Evolutionary conservation across 2,329 filamentous ascomycete species (phyloP).

Genomic region (Endothia cerciana): DNA sequence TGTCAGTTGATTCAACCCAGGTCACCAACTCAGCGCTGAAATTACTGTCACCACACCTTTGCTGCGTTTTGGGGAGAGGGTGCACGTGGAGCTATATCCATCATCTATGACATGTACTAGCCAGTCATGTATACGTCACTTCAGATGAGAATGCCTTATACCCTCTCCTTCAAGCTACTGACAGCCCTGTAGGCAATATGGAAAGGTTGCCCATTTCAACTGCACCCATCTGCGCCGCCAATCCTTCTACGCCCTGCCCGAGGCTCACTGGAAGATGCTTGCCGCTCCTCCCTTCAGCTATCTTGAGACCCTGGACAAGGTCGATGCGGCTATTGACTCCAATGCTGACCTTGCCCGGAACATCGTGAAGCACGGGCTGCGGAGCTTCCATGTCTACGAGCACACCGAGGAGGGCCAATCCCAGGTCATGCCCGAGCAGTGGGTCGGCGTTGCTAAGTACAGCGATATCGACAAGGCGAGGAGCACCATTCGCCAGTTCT

Average conservation of each 20-base stretch:
- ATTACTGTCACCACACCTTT: neutral
- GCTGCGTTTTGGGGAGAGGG: neutral
- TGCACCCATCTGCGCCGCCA: conserved; percentile 88
- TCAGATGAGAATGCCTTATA: neutral
- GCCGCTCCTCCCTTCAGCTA: conserved; percentile 81
- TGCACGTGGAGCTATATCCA: neutral
- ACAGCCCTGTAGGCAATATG: conserved; percentile 69
- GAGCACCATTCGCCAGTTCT: conserved; percentile 91
- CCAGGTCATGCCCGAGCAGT: conserved; percentile 59
- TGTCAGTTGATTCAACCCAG: conserved; percentile 59
- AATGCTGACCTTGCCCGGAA: conserved; percentile 83
- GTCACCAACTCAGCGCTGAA: neutral
- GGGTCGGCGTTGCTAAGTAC: conserved; percentile 71
- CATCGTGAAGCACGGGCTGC: conserved; percentile 72
- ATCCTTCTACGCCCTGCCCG: conserved; percentile 89
- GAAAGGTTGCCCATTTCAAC: conserved; percentile 83
- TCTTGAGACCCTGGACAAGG: conserved; percentile 73
- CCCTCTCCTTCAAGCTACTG: conserved; percentile 13
- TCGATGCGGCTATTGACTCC: conserved; percentile 85
- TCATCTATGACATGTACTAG: neutral
- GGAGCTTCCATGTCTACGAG: conserved; percentile 62
- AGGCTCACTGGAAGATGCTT: conserved; percentile 81
- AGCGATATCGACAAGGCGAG: conserved; percentile 87
- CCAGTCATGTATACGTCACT: neutral
- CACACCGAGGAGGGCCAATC: conserved; percentile 43